phyloP scores from a whole-genome alignment of 495 filamentous ascomycete species.

The Clohesyomyces aquaticus region DNA sequence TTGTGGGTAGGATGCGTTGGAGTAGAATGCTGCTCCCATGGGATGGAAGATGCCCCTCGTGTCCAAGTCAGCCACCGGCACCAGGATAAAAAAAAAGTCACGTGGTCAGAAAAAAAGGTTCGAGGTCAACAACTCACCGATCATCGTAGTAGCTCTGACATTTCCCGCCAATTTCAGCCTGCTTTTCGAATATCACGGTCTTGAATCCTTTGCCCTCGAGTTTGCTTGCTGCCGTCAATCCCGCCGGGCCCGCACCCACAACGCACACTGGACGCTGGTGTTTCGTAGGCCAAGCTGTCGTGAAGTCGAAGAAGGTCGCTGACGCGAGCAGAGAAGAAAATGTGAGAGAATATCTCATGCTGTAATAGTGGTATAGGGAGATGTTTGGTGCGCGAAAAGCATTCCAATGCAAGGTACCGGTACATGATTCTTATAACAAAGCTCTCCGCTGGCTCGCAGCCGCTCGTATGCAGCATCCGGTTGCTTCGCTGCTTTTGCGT shows the following conservation, averaged over 20 bases:
- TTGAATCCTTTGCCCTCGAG: slow-evolving; percentile 36
- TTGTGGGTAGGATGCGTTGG: slow-evolving; percentile 34
- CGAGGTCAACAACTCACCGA: slow-evolving; percentile 35
- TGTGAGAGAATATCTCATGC: slow-evolving; percentile 6
- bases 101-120: slow-evolving; percentile 10
- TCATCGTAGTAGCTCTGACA: slow-evolving; percentile 40
- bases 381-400: slow-evolving; percentile 2
- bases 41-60: slow-evolving; percentile 37
- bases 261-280: slow-evolving; percentile 35
- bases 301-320: slow-evolving; percentile 18
- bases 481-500: slow-evolving; percentile 13
- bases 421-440: slow-evolving; percentile 7
- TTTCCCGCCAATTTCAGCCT: slow-evolving; percentile 37
- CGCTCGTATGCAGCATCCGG: neutral
- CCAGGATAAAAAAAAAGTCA: neutral
- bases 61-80: slow-evolving; percentile 27
- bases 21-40: slow-evolving; percentile 39
- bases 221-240: slow-evolving; percentile 34
- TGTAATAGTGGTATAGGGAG: slow-evolving; percentile 5
- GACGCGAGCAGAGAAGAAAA: slow-evolving; percentile 16
- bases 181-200: slow-evolving; percentile 39
- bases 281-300: slow-evolving; percentile 24
- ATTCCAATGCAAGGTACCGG: slow-evolving; percentile 11
- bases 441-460: neutral
- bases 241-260: slow-evolving; percentile 36